phyloP scores from a whole-genome alignment of 2,329 filamentous ascomycete genomes.

The Aspergillus costaricaensis region DNA sequence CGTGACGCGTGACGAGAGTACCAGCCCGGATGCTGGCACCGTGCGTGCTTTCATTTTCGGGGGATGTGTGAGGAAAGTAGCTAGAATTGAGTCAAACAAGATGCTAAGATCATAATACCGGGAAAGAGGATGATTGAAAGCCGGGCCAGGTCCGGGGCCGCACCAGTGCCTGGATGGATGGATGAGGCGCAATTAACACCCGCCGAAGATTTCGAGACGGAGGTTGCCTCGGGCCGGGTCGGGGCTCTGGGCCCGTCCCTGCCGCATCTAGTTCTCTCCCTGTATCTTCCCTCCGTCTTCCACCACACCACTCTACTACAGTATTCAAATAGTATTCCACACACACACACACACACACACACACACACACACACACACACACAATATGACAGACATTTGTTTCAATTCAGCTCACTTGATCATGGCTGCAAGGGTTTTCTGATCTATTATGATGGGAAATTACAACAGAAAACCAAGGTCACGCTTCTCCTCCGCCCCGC shows the following conservation, averaged over 20 bases:
- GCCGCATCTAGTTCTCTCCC: not conserved
- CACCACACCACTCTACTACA: not conserved
- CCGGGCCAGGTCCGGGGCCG: constrained; percentile 6
- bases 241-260: constrained; percentile 1
- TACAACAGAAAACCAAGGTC: not conserved
- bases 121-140: not conserved
- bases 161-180: constrained; percentile 2
- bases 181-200: not conserved
- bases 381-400: no score
- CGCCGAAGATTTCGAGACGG: constrained; percentile 14
- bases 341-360: no score
- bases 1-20: constrained; percentile 33
- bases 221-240: constrained; percentile 7
- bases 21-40: constrained; percentile 39
- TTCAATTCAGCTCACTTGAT: not conserved
- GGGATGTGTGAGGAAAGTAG: constrained; percentile 7
- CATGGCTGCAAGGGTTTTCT: not conserved
- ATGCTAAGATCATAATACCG: constrained; percentile 8
- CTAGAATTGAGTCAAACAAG: not conserved
- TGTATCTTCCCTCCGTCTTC: not conserved
- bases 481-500: not conserved
- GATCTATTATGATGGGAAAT: not conserved
- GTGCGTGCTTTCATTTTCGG: constrained; percentile 44
- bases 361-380: no score
- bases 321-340: not conserved